Evolutionary conservation across 202 grass and related monocot species (phyloP), one percentile per base, ranked within the genome.

Genomic region (Thinopyrum obtusiflorum): DNA sequence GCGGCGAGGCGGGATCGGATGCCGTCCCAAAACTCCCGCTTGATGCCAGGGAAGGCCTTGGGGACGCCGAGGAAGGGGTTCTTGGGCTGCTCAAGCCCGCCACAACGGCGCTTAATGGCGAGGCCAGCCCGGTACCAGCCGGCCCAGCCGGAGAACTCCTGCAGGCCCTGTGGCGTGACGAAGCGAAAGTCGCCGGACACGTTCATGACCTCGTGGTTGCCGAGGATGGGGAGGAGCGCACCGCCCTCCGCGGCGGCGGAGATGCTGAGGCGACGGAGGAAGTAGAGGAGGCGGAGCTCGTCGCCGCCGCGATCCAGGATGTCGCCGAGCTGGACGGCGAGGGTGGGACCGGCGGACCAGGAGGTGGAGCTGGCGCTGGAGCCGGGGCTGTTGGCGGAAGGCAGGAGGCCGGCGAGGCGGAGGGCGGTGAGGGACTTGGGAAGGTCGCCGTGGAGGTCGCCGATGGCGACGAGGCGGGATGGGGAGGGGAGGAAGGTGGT

Each of bases 151-250:
- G 61, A 86, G 88, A 98, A 98, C 88, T 96, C 97, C 36, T 88
- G 66, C 31, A 98, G 24, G 1, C 90, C 97, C 65, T 84, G 86
- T 1, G 67, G 86, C 36, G 97, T 94, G 57, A 80, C 80, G 85
- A 87, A 98, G 79, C 97, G 89, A 60, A 96, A 98, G 82, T 94
- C 86, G 49, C 93, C 92, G 11, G 68, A 82, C 15, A 90, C 88
- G 94, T 98, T 98, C 97, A 98, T 96, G 14, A 95, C 80, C 88
- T 98, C 97, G 84, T 98, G 97, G 84, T 98, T 98, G 0, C 97
- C 97, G 47, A 94, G 80, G 77, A 98, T 89, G 59, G 92, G 90
- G 64, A 92, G 81, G 18, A 96, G 69, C 69, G 89, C 86, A 17
- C 97, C 97, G 46, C 93, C 97, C 28, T 81, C 63, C 36, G 12